Conservation (phyloP, 768 basidiomycete species). For the Podaxis sp. region DNA sequence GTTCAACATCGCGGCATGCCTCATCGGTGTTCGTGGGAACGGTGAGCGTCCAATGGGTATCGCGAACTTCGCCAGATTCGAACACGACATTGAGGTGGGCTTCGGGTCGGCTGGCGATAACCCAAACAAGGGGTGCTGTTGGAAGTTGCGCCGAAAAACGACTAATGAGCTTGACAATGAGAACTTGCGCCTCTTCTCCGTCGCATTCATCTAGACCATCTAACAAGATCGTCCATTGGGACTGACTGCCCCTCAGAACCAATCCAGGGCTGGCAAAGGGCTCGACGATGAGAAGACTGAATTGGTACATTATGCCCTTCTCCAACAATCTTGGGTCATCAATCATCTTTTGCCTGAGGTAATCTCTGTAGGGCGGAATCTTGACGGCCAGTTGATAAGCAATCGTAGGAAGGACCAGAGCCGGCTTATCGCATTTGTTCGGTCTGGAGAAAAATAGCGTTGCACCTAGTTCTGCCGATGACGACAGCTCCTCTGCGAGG, state of each 20-base stretch:
- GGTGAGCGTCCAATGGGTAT: neutral
- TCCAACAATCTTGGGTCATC: neutral
- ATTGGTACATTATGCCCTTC: neutral
- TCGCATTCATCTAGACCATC: neutral
- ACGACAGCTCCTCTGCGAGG: too few relatives aligned
- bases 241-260: neutral
- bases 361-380: neutral
- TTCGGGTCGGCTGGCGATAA: constrained; percentile 8
- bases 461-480: too few relatives aligned
- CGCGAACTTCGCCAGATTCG: neutral
- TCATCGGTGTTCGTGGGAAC: neutral
- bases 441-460: neutral
- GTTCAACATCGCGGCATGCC: neutral
- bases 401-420: neutral
- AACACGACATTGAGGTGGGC: neutral
- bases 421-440: neutral
- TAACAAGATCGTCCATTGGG: neutral
- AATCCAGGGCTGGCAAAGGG: neutral
- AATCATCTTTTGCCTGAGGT: neutral
- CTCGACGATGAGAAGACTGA: neutral
- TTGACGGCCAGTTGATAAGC: constrained; percentile 7
- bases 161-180: too few relatives aligned
- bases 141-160: neutral
- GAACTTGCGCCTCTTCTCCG: too few relatives aligned
- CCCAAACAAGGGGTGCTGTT: neutral